Evolutionary conservation across 495 filamentous ascomycete genomes (phyloP), one percentile per base, ranked within the genome.

Genomic region (Thermochaetoides thermophila): DNA sequence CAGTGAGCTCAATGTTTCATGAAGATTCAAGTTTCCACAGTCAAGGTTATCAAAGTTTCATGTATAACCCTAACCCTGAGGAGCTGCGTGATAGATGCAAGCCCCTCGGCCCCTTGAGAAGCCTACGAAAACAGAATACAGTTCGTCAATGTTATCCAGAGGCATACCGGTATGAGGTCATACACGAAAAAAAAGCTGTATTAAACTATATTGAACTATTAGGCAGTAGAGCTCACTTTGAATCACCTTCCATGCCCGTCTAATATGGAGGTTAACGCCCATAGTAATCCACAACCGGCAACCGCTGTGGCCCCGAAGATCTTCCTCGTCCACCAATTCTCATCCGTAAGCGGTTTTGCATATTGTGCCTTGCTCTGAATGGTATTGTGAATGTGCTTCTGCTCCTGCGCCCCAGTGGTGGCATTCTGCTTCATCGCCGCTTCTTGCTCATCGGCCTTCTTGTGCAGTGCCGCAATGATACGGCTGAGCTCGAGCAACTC

Each of bases 291-390:
- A 42, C 76, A 83, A 12, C 68, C 75, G 16, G 70, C 69, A 16
- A 85, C 52, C 7, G 76, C 69, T 21, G 71, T 69, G 11, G 69
- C 63, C 3, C 79, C 79, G 13, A 73, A 56, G 6, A 76, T 42
- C 43, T 79, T 78, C 56, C 80, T 85, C 14, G 66, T 61, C 73
- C 76, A 84, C 56, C 69, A 73, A 32, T 63, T 63, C 20, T 79
- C 73, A 32, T 76, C 71, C 13, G 69, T 66, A 44, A 81, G 63
- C 17, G 73, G 73, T 32, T 74, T 78, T 3, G 78, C 70, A 18
- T 52, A 46, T 37, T 60, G 63, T 19, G 46, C 52, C 41, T 42
- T 66, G 42, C 47, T 64, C 44, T 38, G 51, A n/a, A 36, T 45
- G 33, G 18, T 24, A 24, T 24, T 11, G 6, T 6, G 6, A 24